Conservation (phyloP, 2,329 filamentous ascomycete species). For the Fusarium odoratissimum region DNA sequence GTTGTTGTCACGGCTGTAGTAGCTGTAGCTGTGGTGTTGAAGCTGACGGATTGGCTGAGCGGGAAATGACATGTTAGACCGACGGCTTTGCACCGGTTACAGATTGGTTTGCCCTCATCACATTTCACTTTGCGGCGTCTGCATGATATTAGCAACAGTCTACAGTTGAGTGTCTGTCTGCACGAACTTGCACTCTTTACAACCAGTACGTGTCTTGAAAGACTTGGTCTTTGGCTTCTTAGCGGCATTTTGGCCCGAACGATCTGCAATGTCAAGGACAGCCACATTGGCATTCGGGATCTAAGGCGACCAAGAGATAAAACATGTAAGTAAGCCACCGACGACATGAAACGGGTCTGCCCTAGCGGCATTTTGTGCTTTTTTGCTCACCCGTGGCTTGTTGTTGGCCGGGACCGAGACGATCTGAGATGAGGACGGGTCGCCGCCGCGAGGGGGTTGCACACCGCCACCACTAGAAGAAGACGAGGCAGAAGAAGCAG, state of each 20-base stretch:
- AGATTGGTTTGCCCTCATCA: constrained; percentile 38
- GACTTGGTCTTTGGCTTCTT: constrained; percentile 26
- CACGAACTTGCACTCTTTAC: constrained; percentile 41
- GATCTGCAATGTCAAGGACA: constrained; percentile 23
- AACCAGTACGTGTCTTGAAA: constrained; percentile 37
- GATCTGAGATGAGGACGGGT: not conserved
- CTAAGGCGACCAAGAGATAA: not conserved
- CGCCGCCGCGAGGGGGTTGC: not conserved
- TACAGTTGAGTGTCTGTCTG: not conserved
- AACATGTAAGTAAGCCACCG: not conserved
- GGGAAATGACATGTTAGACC: constrained; percentile 28
- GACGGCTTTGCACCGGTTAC: constrained; percentile 25
- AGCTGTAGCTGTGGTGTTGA: not conserved
- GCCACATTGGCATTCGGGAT: constrained; percentile 25
- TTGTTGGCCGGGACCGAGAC: not conserved
- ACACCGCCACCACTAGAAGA: not conserved
- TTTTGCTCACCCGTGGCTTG: not conserved
- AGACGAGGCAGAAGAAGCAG: not conserved
- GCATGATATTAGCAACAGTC: constrained; percentile 8
- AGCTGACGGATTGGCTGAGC: constrained; percentile 4
- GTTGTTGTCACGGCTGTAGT: not conserved
- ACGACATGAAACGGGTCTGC: constrained; percentile 1
- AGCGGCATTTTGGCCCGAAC: not conserved
- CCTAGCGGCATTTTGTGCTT: not conserved
- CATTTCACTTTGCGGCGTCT: constrained; percentile 42